Evolutionary conservation across 2,329 filamentous ascomycete species (phyloP).

Genomic region (Neofusicoccum ribis): DNA sequence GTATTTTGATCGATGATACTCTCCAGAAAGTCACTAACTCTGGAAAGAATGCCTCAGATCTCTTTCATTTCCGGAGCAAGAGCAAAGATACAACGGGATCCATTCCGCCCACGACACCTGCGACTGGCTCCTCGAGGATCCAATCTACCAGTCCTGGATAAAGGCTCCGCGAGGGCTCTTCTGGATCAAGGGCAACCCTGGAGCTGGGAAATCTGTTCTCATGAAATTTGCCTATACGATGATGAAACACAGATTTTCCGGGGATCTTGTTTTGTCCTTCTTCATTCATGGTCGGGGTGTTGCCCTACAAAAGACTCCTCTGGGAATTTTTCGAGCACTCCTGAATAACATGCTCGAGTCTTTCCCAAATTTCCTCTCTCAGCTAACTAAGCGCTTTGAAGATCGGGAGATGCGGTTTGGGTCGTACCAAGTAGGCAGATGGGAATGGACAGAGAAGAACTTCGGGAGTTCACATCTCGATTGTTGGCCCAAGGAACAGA

Average conservation of each 20-base stretch:
- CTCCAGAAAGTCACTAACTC: too few relatives aligned
- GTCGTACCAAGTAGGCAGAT: neutral
- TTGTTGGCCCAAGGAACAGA: neutral
- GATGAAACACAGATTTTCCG: neutral
- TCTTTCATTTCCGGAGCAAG: neutral
- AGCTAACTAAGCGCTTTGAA: neutral
- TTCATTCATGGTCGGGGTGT: neutral
- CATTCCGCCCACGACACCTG: neutral
- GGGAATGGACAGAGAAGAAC: neutral
- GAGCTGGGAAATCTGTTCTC: neutral
- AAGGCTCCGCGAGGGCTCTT: neutral
- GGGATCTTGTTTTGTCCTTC: neutral
- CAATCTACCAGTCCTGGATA: neutral
- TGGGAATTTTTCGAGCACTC: neutral
- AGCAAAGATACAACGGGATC: neutral
- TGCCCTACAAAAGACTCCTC: neutral
- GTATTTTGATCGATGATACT: neutral
- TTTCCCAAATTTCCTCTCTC: neutral
- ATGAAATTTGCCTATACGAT: neutral
- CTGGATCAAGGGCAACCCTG: neutral
- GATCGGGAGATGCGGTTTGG: neutral
- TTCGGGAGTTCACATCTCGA: neutral
- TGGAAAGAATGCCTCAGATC: neutral
- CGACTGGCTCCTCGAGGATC: neutral
- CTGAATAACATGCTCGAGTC: neutral